A percentile compares a stretch with the other conserved stretches of the same genome.
phyloP scores from a whole-genome alignment of 2,329 filamentous ascomycete species.

The Verticillium nonalfalfae region DNA sequence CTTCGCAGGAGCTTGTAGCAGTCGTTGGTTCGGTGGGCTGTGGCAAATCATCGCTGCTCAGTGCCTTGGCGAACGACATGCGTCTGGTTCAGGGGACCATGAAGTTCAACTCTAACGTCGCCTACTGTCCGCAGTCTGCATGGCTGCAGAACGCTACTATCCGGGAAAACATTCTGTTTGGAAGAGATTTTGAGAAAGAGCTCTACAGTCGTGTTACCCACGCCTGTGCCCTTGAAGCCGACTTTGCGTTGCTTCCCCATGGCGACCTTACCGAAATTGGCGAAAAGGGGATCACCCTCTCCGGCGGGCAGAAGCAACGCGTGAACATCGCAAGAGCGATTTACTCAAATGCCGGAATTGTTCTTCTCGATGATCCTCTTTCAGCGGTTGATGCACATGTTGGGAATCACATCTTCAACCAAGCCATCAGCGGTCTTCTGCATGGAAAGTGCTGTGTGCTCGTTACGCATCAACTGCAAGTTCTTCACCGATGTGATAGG shows the following conservation, averaged over 20 bases:
- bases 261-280: slow-evolving; percentile 90
- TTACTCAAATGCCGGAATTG: slow-evolving; percentile 62
- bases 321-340: slow-evolving; percentile 88
- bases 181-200: slow-evolving; percentile 63
- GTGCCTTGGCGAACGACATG: slow-evolving; percentile 91
- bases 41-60: slow-evolving; percentile 84
- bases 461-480: slow-evolving; percentile 92
- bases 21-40: slow-evolving; percentile 84
- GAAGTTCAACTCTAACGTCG: slow-evolving; percentile 68
- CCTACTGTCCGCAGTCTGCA: slow-evolving; percentile 92
- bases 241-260: slow-evolving; percentile 88
- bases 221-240: slow-evolving; percentile 73
- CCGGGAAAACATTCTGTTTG: slow-evolving; percentile 85
- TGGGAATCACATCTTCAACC: slow-evolving; percentile 77
- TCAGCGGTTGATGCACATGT: slow-evolving; percentile 66
- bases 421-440: slow-evolving; percentile 83
- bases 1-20: slow-evolving; percentile 70
- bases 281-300: slow-evolving; percentile 91
- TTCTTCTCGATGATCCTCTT: slow-evolving; percentile 64
- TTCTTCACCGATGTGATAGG: slow-evolving; percentile 82
- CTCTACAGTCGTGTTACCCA: slow-evolving; percentile 82
- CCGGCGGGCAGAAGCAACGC: slow-evolving; percentile 90
- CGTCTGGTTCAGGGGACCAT: slow-evolving; percentile 70
- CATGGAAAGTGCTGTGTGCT: slow-evolving; percentile 86
- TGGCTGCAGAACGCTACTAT: slow-evolving; percentile 96